Evolutionary conservation across 2,329 filamentous ascomycete species (phyloP).

Genomic region (Sporothrix inflata): DNA sequence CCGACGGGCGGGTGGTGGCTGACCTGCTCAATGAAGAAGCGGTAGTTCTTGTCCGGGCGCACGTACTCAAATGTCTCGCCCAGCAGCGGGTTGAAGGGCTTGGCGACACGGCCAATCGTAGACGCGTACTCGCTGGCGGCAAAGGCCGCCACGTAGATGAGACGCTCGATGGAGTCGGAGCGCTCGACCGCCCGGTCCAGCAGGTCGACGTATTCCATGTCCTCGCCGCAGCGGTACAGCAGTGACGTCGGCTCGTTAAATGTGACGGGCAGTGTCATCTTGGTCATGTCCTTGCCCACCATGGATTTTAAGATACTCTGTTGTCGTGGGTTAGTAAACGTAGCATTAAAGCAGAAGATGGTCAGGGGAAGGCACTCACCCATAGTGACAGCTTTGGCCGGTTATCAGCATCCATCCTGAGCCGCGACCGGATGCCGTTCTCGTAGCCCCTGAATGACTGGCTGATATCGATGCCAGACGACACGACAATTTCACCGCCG

Average conservation of each 20-base stretch:
- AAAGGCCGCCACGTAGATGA: conserved; percentile 94
- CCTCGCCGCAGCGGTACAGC: conserved; percentile 91
- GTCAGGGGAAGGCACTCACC: conserved; percentile 60
- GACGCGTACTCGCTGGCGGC: conserved; percentile 96
- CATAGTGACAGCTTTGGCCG: conserved; percentile 93
- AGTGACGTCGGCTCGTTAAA: conserved; percentile 98
- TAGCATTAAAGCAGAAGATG: neutral
- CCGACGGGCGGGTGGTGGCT: conserved; percentile 96
- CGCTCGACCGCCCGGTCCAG: conserved; percentile 87
- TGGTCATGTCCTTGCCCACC: conserved; percentile 99
- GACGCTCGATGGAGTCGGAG: conserved; percentile 82
- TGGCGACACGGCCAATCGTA: conserved; percentile 93
- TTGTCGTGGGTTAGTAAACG: conserved; percentile 43
- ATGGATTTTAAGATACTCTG: conserved; percentile 94
- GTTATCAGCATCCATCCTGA: conserved; percentile 91
- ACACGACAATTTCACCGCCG: conserved; percentile 45
- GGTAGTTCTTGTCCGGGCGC: conserved; percentile 93
- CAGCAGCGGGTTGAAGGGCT: conserved; percentile 95
- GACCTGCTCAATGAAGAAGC: conserved; percentile 98
- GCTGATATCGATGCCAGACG: conserved; percentile 65
- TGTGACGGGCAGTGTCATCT: conserved; percentile 97
- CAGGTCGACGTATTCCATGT: conserved; percentile 96
- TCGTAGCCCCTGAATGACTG: conserved; percentile 89
- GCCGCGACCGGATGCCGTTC: conserved; percentile 74
- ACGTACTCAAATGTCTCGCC: conserved; percentile 98